phyloP scores from a whole-genome alignment of 2,329 filamentous ascomycete species.

The Aspergillus aculeatus region DNA sequence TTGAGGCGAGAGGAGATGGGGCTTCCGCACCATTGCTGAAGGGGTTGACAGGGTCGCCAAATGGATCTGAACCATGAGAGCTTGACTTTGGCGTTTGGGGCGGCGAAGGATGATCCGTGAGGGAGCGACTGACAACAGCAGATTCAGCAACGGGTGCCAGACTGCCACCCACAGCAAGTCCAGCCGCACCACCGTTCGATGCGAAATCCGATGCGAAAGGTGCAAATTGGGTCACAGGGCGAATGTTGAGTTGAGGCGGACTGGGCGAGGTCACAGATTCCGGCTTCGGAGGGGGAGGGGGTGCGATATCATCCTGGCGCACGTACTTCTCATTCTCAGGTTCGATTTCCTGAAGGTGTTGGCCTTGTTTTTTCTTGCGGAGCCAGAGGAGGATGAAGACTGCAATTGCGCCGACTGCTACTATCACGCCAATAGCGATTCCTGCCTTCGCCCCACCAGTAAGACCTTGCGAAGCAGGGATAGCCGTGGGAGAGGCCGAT shows the following conservation, averaged over 20 bases:
- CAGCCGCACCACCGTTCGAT: slow-evolving; percentile 29
- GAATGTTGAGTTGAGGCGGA: slow-evolving; percentile 79
- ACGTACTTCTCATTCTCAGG: slow-evolving; percentile 64
- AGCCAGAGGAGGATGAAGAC: slow-evolving; percentile 71
- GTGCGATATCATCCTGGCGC: slow-evolving; percentile 28
- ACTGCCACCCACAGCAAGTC: slow-evolving; percentile 18
- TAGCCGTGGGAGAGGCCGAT: slow-evolving; percentile 26
- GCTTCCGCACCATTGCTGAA: slow-evolving; percentile 64
- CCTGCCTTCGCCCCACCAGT: slow-evolving; percentile 66
- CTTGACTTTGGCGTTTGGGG: slow-evolving; percentile 40
- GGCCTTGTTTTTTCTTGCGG: slow-evolving; percentile 65
- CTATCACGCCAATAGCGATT: slow-evolving; percentile 76
- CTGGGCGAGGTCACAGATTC: slow-evolving; percentile 45
- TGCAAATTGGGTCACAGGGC: slow-evolving; percentile 80
- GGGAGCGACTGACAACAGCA: slow-evolving; percentile 31
- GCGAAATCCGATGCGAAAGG: slow-evolving; percentile 57
- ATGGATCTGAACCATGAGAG: slow-evolving; percentile 45
- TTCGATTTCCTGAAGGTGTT: slow-evolving; percentile 46
- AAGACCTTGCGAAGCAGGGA: slow-evolving; percentile 37
- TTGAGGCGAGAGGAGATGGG: slow-evolving; percentile 23
- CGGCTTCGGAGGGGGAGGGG: slow-evolving; percentile 37
- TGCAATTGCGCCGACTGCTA: slow-evolving; percentile 65
- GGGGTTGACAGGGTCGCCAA: slow-evolving; percentile 63
- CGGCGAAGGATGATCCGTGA: slow-evolving; percentile 32
- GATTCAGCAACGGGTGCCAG: slow-evolving; percentile 18